These are phyloP conservation scores for Triticum dicoccoides DNA, from an alignment of 176 grass and related monocot species.

Conservation along the genomic window DNA sequence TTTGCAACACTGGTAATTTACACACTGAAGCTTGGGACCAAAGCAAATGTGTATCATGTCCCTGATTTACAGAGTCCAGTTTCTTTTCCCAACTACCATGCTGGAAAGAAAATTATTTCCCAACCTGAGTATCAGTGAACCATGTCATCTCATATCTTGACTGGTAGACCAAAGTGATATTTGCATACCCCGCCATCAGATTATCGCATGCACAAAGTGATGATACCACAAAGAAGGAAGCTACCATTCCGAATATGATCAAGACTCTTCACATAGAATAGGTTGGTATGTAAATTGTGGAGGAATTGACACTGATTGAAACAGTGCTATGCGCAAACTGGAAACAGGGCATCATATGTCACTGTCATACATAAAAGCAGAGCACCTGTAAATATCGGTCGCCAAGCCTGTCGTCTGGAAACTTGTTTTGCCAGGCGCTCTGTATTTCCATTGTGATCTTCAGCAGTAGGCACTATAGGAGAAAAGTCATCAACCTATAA, in stretches of 20 bases:
- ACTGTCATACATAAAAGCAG: not conserved
- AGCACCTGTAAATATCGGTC: not conserved
- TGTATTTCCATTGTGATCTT: not conserved
- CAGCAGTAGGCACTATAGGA: not conserved
- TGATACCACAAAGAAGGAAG: not conserved
- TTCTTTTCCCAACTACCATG: not conserved
- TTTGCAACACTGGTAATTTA: not conserved
- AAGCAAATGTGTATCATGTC: not conserved
- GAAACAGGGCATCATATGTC: not conserved
- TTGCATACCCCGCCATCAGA: not conserved
- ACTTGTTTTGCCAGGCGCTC: not conserved
- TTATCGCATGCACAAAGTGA: not conserved
- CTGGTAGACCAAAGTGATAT: not conserved
- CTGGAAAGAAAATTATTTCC: not conserved
- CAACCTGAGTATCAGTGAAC: not conserved
- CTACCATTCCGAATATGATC: not conserved
- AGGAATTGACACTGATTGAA: not conserved
- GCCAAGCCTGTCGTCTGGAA: not conserved
- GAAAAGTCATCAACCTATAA: not conserved
- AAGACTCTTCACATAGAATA: not conserved
- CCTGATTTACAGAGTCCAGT: not conserved
- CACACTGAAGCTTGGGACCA: not conserved
- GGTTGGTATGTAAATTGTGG: not conserved
- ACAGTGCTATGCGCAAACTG: not conserved
- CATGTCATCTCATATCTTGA: not conserved